Conservation (phyloP, 2,329 filamentous ascomycete genomes). For the Escovopsis sp. region DNA sequence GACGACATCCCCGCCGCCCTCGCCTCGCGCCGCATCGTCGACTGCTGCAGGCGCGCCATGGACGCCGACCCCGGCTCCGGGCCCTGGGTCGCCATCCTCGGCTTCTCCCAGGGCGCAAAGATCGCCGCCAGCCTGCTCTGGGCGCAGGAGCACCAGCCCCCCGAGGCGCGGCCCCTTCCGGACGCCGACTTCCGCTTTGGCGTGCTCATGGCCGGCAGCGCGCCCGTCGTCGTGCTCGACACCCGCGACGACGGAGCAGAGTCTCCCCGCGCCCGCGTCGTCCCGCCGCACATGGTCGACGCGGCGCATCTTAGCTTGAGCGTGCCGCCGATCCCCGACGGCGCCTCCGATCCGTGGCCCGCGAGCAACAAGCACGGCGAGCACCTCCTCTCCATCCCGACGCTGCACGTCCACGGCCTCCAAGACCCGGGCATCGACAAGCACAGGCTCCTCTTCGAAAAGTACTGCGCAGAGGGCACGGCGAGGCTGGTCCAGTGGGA, state of each 20-base stretch:
- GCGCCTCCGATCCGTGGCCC: constrained; percentile 20
- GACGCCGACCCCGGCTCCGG: constrained; percentile 38
- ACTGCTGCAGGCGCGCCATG: constrained; percentile 31
- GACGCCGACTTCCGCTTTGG: constrained; percentile 18
- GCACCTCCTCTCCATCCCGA: constrained; percentile 19
- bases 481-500: constrained; percentile 56
- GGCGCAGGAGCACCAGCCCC: constrained; percentile 36
- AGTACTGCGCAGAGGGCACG: constrained; percentile 43
- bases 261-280: constrained; percentile 13
- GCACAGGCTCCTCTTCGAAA: constrained; percentile 31
- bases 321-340: constrained; percentile 28
- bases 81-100: constrained; percentile 44
- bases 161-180: constrained; percentile 8
- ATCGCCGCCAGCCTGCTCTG: constrained; percentile 44
- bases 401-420: constrained; percentile 30
- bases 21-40: constrained; percentile 25
- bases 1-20: constrained; percentile 26
- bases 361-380: constrained; percentile 28
- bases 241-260: no score
- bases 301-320: constrained; percentile 11
- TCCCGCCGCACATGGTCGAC: constrained; percentile 29
- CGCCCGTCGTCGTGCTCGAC: constrained; percentile 18
- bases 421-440: constrained; percentile 47
- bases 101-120: constrained; percentile 55
- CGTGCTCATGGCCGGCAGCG: constrained; percentile 21